Conservation (phyloP, 306 rosid species). For the Quercus wislizeni region DNA sequence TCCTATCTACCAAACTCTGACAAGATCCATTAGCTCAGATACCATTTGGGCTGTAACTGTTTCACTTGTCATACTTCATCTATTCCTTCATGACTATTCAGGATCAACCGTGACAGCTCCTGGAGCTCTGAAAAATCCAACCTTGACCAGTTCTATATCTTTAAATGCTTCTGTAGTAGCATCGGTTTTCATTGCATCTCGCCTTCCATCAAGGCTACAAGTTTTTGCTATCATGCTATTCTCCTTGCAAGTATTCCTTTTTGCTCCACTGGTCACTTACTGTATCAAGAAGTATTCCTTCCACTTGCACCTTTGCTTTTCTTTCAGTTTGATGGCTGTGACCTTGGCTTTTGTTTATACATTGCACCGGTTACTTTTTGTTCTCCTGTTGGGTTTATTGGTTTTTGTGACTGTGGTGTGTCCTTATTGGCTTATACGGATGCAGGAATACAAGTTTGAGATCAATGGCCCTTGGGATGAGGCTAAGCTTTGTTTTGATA, state of each 20-base stretch:
- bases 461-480: constrained; percentile 98
- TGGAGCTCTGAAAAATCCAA: too few species aligned
- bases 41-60: constrained; percentile 77
- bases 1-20: constrained; percentile 88
- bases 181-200: too few species aligned
- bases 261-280: constrained; percentile 79
- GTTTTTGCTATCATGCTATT: constrained; percentile 82
- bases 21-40: constrained; percentile 89
- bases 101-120: constrained; percentile 61
- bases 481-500: constrained; percentile 90
- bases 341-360: constrained; percentile 62
- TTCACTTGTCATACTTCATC: constrained; percentile 75
- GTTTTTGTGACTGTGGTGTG: constrained; percentile 73
- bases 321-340: constrained; percentile 52
- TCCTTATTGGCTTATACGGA: constrained; percentile 85
- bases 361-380: constrained; percentile 54
- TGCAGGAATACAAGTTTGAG: constrained; percentile 89
- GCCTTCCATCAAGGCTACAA: constrained; percentile 76
- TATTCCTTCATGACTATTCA: constrained; percentile 84
- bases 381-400: constrained; percentile 61
- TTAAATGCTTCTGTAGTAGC: too few species aligned
- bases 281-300: constrained; percentile 71
- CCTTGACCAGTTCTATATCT: too few species aligned
- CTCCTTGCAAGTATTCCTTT: constrained; percentile 85
- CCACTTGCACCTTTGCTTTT: constrained; percentile 64